Percentiles rank a stretch among this genome's conserved stretches.
phyloP scores from a whole-genome alignment of 2,329 filamentous ascomycete species.

The Davidsoniella eucalypti region DNA sequence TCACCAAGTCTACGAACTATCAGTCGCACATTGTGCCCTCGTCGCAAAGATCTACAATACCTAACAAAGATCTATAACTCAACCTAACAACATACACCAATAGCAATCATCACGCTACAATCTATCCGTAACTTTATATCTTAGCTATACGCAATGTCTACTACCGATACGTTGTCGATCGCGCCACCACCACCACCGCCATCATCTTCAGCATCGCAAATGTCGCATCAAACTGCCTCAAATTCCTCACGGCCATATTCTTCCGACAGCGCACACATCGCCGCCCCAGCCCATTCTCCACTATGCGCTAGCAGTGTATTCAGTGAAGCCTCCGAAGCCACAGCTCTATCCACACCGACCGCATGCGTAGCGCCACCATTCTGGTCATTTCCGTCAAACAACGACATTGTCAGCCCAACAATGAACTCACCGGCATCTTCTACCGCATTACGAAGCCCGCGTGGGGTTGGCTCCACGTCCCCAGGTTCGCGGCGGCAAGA shows the following conservation, averaged over 20 bases:
- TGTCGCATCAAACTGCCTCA: background rate
- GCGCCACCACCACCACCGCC: constrained; percentile 1
- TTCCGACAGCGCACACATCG: background rate
- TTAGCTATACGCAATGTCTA: constrained; percentile 1
- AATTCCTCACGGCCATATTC: constrained; percentile 1
- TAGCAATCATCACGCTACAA: no score
- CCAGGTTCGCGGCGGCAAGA: background rate
- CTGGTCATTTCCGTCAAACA: constrained; percentile 6
- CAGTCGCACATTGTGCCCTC: no score
- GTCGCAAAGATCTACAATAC: no score
- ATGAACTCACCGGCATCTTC: no score
- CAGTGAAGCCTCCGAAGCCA: constrained; percentile 7
- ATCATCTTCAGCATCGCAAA: background rate
- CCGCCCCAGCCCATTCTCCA: background rate
- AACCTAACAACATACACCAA: no score
- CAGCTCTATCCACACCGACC: constrained; percentile 5
- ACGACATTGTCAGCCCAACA: background rate
- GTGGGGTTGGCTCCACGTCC: background rate
- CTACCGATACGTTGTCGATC: constrained; percentile 5
- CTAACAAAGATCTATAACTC: no score
- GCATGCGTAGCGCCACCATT: constrained; percentile 9
- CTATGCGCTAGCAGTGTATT: constrained; percentile 3
- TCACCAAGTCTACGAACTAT: no score
- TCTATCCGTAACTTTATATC: no score
- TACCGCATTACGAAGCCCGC: background rate